Conservation (phyloP, 192 early-diverging fungal genomes). For the Geosiphon pyriformis region DNA sequence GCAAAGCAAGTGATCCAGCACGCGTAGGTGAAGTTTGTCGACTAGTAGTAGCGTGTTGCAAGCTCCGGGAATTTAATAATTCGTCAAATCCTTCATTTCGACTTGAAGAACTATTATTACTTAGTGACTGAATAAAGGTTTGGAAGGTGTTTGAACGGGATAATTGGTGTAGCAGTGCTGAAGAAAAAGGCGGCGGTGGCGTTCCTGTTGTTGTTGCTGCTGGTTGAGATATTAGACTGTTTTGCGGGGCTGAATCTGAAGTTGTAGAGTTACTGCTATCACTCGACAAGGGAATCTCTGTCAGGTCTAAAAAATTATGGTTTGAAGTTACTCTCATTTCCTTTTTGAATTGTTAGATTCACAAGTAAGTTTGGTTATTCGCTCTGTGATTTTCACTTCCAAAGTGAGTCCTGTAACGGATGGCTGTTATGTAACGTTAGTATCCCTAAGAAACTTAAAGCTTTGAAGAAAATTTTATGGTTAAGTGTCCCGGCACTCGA, state of each 20-base stretch:
- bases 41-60: slow-evolving; percentile 3
- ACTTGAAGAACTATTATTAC: slow-evolving; percentile 9
- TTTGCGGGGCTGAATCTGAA: background rate
- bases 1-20: background rate
- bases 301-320: slow-evolving; percentile 1
- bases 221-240: too few relatives aligned
- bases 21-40: background rate
- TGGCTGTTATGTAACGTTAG: too few relatives aligned
- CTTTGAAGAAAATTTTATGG: too few relatives aligned
- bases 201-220: background rate
- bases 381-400: too few relatives aligned
- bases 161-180: slow-evolving; percentile 11
- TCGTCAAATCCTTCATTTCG: slow-evolving; percentile 3
- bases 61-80: slow-evolving; percentile 3
- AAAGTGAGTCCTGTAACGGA: too few relatives aligned
- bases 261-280: background rate
- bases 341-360: too few relatives aligned
- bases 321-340: slow-evolving; percentile 3
- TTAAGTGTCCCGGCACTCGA: too few relatives aligned
- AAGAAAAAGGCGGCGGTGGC: slow-evolving; percentile 1
- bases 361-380: too few relatives aligned
- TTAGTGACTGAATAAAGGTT: slow-evolving; percentile 19
- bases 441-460: too few relatives aligned
- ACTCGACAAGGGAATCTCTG: background rate
- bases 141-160: slow-evolving; percentile 13